Conservation (phyloP, 192 early-diverging fungal species). For the Haplosporangium gracile region DNA sequence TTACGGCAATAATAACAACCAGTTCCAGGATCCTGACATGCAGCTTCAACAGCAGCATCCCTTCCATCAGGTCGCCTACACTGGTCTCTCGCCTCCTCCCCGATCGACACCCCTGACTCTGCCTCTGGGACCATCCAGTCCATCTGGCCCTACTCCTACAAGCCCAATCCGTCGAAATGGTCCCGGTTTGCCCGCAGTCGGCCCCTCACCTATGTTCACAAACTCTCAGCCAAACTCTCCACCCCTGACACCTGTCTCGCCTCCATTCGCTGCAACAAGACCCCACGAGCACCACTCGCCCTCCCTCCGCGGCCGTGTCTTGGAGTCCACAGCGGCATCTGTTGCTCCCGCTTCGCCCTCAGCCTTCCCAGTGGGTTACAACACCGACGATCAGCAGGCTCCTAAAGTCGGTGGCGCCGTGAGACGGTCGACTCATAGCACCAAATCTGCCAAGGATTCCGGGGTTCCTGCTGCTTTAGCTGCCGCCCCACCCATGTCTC, state of each 20-base stretch:
- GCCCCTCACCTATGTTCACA: background rate
- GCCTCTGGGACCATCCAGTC: background rate
- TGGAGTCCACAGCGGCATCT: background rate
- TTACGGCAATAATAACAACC: background rate
- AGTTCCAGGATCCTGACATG: constrained; percentile 6
- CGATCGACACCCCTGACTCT: constrained; percentile 10
- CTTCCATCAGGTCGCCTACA: constrained; percentile 39
- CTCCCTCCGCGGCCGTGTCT: background rate
- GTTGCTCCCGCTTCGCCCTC: background rate
- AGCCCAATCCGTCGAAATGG: constrained; percentile 6
- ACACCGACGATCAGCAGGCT: background rate
- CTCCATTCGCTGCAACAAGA: background rate
- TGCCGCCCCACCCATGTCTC: background rate
- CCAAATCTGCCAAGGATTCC: background rate
- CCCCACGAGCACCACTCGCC: background rate
- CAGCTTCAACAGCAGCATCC: constrained; percentile 52
- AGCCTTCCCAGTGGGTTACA: constrained; percentile 11
- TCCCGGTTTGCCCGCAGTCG: background rate
- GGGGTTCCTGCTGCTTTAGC: background rate
- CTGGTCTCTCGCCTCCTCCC: constrained; percentile 51
- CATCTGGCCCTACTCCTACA: background rate
- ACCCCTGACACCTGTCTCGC: background rate
- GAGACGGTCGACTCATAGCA: background rate
- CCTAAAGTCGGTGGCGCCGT: constrained; percentile 27
- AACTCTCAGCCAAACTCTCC: background rate